Evolutionary conservation across 1,139 yeast species (phyloP), one percentile per base, ranked within the genome.

Genomic region (Saccharomyces hybrid): DNA sequence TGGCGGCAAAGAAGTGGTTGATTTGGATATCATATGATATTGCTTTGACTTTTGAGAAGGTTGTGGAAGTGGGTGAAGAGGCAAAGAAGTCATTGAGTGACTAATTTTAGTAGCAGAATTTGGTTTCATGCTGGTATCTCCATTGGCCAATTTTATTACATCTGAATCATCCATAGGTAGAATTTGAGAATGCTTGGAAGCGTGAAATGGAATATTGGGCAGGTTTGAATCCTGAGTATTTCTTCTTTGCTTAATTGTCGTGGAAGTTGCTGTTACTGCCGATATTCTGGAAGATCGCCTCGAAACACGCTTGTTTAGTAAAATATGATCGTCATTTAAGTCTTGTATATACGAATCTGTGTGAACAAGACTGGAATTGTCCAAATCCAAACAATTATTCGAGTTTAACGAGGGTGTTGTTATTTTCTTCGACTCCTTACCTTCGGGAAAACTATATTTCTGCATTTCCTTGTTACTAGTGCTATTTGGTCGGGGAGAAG

Each of bases 111-210:
- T 46, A 5, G 50, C 50, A 34, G 52, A 31, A 16, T 48, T 50
- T 9, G 51, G 20, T n/a, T 31, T 50, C 28, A 48, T 48, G 42
- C 51, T 56, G 27, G 48, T 52, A 48, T 55, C 48, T 14, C 49
- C 13, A 13, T 32, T 32, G n/a, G 53, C n/a, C 16, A 47, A n/a
- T 14, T 28, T 29, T 13, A 47, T 31, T 49, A 44, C 29, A 42
- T 50, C 50, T 8, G 47, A 20, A n/a, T 61, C 58, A 47, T 62
- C 61, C 29, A 62, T 48, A 7, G 70, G 69, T 46, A 66, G 46
- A 25, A 67, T 66, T 49, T 65, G 69, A 8, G 70, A 61, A 53
- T 67, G 70, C 48, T 65, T 66, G 3, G 65, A 61, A 9, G 70
- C 62, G 42, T 64, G 62, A 52, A 67, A 66, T 26, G 69, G 69